Percentiles rank a stretch among this genome's conserved stretches.
phyloP scores from a whole-genome alignment of 1,284 basidiomycete genomes.

The Athelia sp. region DNA sequence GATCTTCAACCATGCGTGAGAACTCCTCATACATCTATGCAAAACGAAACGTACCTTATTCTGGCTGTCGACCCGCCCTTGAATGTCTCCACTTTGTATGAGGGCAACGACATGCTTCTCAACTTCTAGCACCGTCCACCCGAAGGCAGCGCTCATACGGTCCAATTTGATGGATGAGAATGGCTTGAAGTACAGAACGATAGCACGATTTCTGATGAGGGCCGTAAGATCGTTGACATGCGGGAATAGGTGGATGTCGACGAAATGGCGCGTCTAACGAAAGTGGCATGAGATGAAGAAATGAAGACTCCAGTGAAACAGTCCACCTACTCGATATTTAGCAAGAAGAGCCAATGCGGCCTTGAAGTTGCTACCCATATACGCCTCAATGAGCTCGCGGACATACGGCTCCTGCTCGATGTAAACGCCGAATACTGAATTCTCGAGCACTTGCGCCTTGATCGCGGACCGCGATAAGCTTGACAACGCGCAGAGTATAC shows the following conservation, averaged over 20 bases:
- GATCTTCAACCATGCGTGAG: constrained; percentile 37
- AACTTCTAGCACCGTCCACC: constrained; percentile 67
- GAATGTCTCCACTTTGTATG: constrained; percentile 71
- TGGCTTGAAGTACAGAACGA: constrained; percentile 83
- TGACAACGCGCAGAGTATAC: constrained; percentile 75
- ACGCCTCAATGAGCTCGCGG: constrained; percentile 77
- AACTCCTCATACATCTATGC: not conserved
- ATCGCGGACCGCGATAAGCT: constrained; percentile 67
- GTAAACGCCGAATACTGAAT: constrained; percentile 65
- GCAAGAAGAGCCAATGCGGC: constrained; percentile 70
- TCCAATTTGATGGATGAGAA: constrained; percentile 77
- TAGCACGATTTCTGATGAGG: constrained; percentile 64
- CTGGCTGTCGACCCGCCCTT: constrained; percentile 75
- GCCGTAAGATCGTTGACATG: constrained; percentile 60
- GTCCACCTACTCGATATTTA: constrained; percentile 57
- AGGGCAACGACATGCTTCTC: constrained; percentile 67
- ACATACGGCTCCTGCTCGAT: constrained; percentile 85
- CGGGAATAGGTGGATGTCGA: constrained; percentile 69
- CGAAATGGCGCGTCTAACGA: constrained; percentile 60
- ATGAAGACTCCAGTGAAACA: constrained; percentile 1
- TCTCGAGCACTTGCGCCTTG: constrained; percentile 65
- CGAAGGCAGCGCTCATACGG: constrained; percentile 79
- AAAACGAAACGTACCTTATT: constrained; percentile 51
- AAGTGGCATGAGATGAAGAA: not conserved
- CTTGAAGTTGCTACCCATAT: constrained; percentile 80